Percentiles rank a stretch among this genome's conserved stretches.
Conservation (phyloP, 495 filamentous ascomycete species). For the Elasticomyces elasticus region DNA sequence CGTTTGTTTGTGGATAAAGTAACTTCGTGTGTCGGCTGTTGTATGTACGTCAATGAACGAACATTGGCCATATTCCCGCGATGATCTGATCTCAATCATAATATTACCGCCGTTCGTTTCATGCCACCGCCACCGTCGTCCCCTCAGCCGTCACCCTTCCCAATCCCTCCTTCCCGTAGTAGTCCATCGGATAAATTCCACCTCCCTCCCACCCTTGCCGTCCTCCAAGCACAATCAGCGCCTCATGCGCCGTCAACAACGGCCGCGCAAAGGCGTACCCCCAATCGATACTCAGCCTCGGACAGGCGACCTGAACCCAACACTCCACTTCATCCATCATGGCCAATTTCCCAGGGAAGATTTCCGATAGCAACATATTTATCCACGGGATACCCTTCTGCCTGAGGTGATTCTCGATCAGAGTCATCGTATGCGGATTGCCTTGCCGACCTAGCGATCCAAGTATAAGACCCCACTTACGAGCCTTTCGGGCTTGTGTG, state of each 20-base stretch:
- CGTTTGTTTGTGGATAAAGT: too few relatives aligned
- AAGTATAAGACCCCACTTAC: constrained; percentile 89
- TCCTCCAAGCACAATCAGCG: constrained; percentile 72
- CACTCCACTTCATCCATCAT: constrained; percentile 88
- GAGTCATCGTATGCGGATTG: constrained; percentile 80
- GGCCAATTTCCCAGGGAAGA: constrained; percentile 88
- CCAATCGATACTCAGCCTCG: constrained; percentile 93
- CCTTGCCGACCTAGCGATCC: constrained; percentile 88
- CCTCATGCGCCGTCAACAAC: constrained; percentile 88
- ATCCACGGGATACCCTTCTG: constrained; percentile 64
- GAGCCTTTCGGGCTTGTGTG: constrained; percentile 55
- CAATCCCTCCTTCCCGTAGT: constrained; percentile 85
- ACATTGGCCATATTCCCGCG: too few relatives aligned
- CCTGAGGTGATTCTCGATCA: constrained; percentile 68
- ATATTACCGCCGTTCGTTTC: too few relatives aligned
- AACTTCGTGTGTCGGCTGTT: too few relatives aligned
- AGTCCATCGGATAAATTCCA: constrained; percentile 89
- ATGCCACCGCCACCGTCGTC: not conserved
- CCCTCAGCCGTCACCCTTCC: constrained; percentile 54
- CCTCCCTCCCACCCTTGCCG: constrained; percentile 59
- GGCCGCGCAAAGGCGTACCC: constrained; percentile 90
- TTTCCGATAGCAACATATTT: constrained; percentile 78
- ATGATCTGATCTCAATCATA: too few relatives aligned
- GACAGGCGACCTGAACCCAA: constrained; percentile 97
- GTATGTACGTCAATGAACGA: too few relatives aligned